Evolutionary conservation across 441 rosid genomes (phyloP).

Genomic region (Adansonia gregorii): DNA sequence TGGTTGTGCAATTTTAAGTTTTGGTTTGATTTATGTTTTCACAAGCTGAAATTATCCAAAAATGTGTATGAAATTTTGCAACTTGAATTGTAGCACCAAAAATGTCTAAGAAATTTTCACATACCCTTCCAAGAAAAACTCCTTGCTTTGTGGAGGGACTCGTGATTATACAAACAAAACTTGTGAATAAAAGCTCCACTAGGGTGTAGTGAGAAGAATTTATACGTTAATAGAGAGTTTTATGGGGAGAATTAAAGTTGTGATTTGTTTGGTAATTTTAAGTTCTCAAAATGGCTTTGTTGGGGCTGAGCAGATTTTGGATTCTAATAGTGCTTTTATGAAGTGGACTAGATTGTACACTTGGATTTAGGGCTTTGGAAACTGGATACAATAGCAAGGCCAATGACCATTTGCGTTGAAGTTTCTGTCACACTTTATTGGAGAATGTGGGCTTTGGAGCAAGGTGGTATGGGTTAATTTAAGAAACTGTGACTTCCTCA

Average conservation of each 20-base stretch:
- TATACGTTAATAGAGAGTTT: not conserved
- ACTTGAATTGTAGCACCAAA: constrained; percentile 5
- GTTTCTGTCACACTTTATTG: not conserved
- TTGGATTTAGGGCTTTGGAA: not conserved
- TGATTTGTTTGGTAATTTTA: constrained; percentile 1
- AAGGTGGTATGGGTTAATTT: not conserved
- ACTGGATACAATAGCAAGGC: not conserved
- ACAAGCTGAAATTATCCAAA: not conserved
- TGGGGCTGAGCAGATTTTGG: constrained; percentile 1
- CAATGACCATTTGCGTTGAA: not conserved
- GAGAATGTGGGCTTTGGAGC: not conserved
- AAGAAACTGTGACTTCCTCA: not conserved
- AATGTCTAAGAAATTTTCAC: not conserved
- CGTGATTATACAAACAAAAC: not conserved
- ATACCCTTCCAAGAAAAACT: not conserved
- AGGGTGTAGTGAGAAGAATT: constrained; percentile 3
- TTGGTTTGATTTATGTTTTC: constrained; percentile 14
- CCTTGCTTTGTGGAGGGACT: not conserved
- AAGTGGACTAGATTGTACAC: not conserved
- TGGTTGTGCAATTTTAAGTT: constrained; percentile 8
- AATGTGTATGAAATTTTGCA: constrained; percentile 2
- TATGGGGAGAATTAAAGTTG: constrained; percentile 5
- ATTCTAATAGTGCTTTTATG: not conserved
- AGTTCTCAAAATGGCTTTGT: not conserved
- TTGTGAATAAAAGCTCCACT: not conserved